Evolutionary conservation across 1,139 yeast species (phyloP).

Genomic region (Blastobotrys elegans): DNA sequence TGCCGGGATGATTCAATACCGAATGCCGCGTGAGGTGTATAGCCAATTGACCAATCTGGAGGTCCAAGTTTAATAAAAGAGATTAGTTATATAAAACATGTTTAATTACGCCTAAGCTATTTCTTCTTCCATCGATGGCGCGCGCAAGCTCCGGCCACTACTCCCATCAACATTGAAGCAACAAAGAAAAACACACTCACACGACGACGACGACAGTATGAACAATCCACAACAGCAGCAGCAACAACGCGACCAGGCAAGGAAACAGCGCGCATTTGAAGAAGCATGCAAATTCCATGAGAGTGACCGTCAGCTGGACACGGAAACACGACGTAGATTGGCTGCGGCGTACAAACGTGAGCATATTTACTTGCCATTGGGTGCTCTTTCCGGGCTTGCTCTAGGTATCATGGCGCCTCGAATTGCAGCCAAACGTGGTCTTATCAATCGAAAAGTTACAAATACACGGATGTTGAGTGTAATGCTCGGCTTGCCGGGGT

Average conservation of each 20-base stretch:
- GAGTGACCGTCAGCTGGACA: conserved; percentile 17
- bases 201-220: neutral
- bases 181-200: neutral
- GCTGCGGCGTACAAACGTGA: conserved; percentile 20
- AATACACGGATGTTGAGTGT: conserved; percentile 21
- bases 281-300: conserved; percentile 20
- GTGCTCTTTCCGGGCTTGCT: conserved; percentile 20
- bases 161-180: neutral
- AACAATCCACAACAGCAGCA: neutral
- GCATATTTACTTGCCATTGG: conserved; percentile 19
- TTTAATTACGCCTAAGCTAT: too few relatives aligned
- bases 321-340: conserved; percentile 19
- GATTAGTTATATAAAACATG: too few relatives aligned
- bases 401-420: conserved; percentile 22
- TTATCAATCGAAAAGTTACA: conserved; percentile 15
- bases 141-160: neutral
- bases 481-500: conserved; percentile 20
- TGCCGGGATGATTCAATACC: conserved; percentile 93
- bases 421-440: conserved; percentile 16
- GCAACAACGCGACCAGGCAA: neutral
- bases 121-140: too few relatives aligned
- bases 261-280: conserved; percentile 2
- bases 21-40: conserved; percentile 90
- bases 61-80: conserved; percentile 18
- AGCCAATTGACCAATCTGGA: conserved; percentile 70